Evolutionary conservation across 2,329 filamentous ascomycete genomes (phyloP).

Genomic region (Sporothrix luriei): DNA sequence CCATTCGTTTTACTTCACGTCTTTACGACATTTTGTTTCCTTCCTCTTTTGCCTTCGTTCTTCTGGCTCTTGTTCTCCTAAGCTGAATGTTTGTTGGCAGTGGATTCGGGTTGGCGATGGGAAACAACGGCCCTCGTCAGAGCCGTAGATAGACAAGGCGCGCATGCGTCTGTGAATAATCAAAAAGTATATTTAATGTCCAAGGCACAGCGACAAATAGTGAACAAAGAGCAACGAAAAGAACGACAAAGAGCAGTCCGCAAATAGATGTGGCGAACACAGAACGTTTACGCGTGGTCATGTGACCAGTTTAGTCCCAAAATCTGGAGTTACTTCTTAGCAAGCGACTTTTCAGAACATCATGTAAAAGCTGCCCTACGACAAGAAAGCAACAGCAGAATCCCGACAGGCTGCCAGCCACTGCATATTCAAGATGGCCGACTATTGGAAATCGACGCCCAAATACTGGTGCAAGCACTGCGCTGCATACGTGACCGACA

Average conservation of each 20-base stretch:
- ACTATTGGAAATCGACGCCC: conserved; percentile 98
- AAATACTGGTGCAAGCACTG: conserved; percentile 99
- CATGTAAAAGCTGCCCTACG: neutral
- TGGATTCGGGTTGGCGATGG: neutral
- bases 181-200: conserved; percentile 16
- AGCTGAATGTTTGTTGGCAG: conserved; percentile 15
- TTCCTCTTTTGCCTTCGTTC: neutral
- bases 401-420: too few species aligned
- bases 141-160: conserved; percentile 14
- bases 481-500: conserved; percentile 86
- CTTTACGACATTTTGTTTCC: conserved; percentile 2
- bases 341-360: neutral
- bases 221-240: neutral
- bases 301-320: conserved; percentile 1
- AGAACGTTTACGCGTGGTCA: neutral
- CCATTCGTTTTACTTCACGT: neutral
- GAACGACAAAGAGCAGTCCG: neutral
- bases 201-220: neutral
- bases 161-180: neutral
- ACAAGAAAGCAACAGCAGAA: neutral
- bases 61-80: conserved; percentile 12
- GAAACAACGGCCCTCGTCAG: neutral
- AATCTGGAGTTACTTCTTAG: neutral
- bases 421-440: conserved; percentile 68
- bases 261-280: neutral